These are phyloP conservation scores for Pseudogymnoascus sp. DNA, from an alignment of 2,329 filamentous ascomycete genomes.

Conservation along the genomic window DNA sequence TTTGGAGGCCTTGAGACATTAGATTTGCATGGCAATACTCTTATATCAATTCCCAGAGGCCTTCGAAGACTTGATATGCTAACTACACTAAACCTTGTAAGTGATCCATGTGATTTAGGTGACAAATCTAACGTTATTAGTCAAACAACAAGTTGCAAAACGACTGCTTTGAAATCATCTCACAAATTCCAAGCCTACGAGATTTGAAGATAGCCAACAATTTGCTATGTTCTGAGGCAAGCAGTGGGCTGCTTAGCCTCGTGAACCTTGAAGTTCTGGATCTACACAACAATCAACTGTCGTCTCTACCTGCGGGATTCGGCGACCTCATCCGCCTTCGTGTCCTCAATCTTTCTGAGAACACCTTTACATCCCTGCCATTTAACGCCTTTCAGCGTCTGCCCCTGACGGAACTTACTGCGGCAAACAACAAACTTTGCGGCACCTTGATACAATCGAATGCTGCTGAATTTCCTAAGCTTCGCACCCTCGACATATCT, in stretches of 20 bases:
- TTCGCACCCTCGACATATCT: slow-evolving; percentile 72
- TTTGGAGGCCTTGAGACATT: slow-evolving; percentile 76
- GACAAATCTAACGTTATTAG: slow-evolving; percentile 33
- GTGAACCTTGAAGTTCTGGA: slow-evolving; percentile 71
- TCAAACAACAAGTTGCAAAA: slow-evolving; percentile 75
- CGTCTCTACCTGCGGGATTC: slow-evolving; percentile 59
- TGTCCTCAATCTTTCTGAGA: slow-evolving; percentile 71
- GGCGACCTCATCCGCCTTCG: slow-evolving; percentile 61
- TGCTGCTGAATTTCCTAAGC: slow-evolving; percentile 48
- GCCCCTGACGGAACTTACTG: slow-evolving; percentile 64
- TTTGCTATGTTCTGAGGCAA: slow-evolving; percentile 59
- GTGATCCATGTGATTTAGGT: slow-evolving; percentile 23
- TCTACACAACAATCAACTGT: slow-evolving; percentile 70
- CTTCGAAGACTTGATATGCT: slow-evolving; percentile 65
- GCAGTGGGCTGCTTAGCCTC: slow-evolving; percentile 55
- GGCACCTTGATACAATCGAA: slow-evolving; percentile 62
- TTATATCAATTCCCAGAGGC: slow-evolving; percentile 66
- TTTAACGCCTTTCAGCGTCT: slow-evolving; percentile 60
- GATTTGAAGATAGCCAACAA: slow-evolving; percentile 81
- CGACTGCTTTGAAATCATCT: slow-evolving; percentile 62
- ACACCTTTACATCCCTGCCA: slow-evolving; percentile 63
- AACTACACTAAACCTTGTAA: slow-evolving; percentile 73
- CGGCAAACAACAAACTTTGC: slow-evolving; percentile 69
- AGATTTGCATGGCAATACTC: slow-evolving; percentile 77
- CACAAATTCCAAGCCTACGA: slow-evolving; percentile 62